Conservation (phyloP, 2,329 filamentous ascomycete genomes). For the Colletotrichum sp. region DNA sequence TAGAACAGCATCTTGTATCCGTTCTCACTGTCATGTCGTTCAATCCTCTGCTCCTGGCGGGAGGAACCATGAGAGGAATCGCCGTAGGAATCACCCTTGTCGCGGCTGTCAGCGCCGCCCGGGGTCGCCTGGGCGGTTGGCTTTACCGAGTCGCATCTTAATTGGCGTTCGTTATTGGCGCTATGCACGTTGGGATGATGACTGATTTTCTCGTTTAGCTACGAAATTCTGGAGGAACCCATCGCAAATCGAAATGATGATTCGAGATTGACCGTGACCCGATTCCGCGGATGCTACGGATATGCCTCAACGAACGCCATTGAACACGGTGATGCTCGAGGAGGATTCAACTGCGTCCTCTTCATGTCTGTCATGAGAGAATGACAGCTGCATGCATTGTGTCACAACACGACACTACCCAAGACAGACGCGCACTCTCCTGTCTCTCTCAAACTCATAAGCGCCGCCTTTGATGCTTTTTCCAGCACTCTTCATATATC, state of each 20-base stretch:
- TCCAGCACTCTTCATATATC: not conserved
- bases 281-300: not conserved
- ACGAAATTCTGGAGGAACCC: not conserved
- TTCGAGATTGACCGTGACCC: not conserved
- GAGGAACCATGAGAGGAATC: not conserved
- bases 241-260: not conserved
- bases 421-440: not conserved
- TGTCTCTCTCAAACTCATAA: not conserved
- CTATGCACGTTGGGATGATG: conserved; percentile 1
- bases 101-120: not conserved
- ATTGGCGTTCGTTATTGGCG: not conserved
- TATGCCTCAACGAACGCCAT: not conserved
- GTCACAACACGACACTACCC: not conserved
- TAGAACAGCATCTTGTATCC: not conserved
- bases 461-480: not conserved
- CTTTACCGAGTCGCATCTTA: conserved; percentile 16
- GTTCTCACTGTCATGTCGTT: not conserved
- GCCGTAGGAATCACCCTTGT: not conserved
- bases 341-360: not conserved
- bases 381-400: not conserved
- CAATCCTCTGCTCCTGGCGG: not conserved
- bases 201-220: not conserved
- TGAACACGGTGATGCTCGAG: not conserved
- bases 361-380: not conserved
- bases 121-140: not conserved